Evolutionary conservation across 352 stramenopile species (phyloP), one percentile per base, ranked within the genome.

Genomic region (Pythium periplocum): DNA sequence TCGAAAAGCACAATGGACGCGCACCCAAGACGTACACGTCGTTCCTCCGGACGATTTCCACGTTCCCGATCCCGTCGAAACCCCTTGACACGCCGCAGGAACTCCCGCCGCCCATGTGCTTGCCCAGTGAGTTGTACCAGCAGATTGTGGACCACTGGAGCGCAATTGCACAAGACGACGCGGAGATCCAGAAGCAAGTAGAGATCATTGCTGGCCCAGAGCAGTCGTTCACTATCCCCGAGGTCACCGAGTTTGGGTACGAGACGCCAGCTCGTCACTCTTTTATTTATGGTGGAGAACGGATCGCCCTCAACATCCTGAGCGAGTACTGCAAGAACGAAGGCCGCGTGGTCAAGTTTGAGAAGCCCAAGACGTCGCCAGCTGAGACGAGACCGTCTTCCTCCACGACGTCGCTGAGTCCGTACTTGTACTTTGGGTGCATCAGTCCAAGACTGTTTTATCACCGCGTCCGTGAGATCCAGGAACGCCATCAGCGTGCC

Each of bases 361-460:
- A 98, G 65, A 99, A 99, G 64, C 97, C 97, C 34, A 98, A 98
- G 64, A 99, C 96, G 2, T 89, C 76, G 3, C 95, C 93, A 2
- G 96, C 87, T 37, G 84, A 96, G 51, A 89, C 91, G 42, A 57
- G 69, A 6, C 77, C 94, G 31, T 86, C 80, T 39, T 78, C 92
- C 31, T 97, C 88, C n/a, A 99, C 97, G 9, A 99, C 96, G n/a
- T 91, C 84, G 47, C 68, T 99, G 8, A 96, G 77, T 59, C 93
- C 96, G 38, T 98, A 98, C 66, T 61, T 98, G 55, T 96, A 87
- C 58, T 89, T 96, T 56, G 96, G 96, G 10, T 98, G 92, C 62
- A 61, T 99, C 17, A 98, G 87, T 33, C 62, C 87, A 8, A 78
- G 93, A 32, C 82, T 80, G 38, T 96, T 98, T 42, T 98, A 93